Base-by-base conservation (phyloP, 306 rosid genomes). In the Prunus dulcis region DNA sequence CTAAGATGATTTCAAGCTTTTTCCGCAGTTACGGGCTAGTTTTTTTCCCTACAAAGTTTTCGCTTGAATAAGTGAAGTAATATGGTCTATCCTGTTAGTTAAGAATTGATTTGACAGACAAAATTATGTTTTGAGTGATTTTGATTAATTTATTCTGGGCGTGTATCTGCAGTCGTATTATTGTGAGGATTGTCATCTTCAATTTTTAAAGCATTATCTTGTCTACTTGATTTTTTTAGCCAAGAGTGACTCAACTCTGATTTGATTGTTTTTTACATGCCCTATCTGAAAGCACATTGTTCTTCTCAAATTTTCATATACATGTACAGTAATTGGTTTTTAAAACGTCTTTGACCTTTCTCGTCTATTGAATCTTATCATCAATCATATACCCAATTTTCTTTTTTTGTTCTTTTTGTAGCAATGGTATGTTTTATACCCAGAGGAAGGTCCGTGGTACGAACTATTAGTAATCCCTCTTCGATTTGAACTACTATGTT, bases 401-500 rank as follows among this genome's bases (percentile, higher is more conserved):
- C 34, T 32, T 73, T 46, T 64, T 43, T 45, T 62, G 61, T 78
- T 72, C 52, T 82, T 53, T 38, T 76, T 69, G 77, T 69, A 95
- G 99, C 96, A 80, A 86, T 95, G 99, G 99, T 95, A 95, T 81
- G 97, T 92, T 78, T 87, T 81, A 74, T 91, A 92, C 83, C 99
- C 97, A 43, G 80, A 79, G 28, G 97, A 95, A 82, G 96, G 93
- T 74, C 97, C 93, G 12, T 95, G 99, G 99, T 95, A 89, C 78
- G 99, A 95, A 76, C 89, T 92, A 25, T 84, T 95, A 87, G 76
- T 95, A 82, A 95, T 95, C 79, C 99, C 99, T 79, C 90, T 95
- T 84, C 97, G 99, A 45, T 95, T 95, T 25, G 99, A 95, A 88
- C 96, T 95, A 80, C 96, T 95, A 49, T 95, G 99, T 87, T 95